Evolutionary conservation across 2,329 filamentous ascomycete genomes (phyloP).

Genomic region (Fusarium denticulatum): DNA sequence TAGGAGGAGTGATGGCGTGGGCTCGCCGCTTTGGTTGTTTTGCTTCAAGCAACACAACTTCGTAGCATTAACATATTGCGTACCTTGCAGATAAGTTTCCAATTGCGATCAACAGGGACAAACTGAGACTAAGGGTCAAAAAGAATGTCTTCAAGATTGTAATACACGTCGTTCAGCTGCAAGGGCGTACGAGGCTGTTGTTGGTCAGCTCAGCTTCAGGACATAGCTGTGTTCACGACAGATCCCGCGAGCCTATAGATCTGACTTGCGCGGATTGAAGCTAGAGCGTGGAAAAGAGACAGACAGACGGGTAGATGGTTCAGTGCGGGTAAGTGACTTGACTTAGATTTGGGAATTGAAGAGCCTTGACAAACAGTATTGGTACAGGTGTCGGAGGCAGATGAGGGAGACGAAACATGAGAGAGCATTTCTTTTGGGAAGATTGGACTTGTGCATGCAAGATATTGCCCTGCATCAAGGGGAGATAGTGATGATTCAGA

Average conservation of each 20-base stretch:
- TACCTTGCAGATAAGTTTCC: conserved; percentile 24
- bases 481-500: conserved; percentile 41
- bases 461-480: conserved; percentile 46
- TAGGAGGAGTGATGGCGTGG: not conserved
- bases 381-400: conserved; percentile 38
- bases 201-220: conserved; percentile 34
- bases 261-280: conserved; percentile 12
- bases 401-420: conserved; percentile 43
- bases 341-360: conserved; percentile 44
- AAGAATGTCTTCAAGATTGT: conserved; percentile 21
- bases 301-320: conserved; percentile 35
- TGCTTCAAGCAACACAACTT: conserved; percentile 1
- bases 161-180: conserved; percentile 25
- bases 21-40: conserved; percentile 13
- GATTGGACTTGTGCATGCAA: conserved; percentile 46
- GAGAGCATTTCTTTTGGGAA: conserved; percentile 49
- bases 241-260: conserved; percentile 17
- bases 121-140: conserved; percentile 33
- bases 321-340: conserved; percentile 37
- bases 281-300: conserved; percentile 32
- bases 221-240: conserved; percentile 14
- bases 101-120: conserved; percentile 25
- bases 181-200: conserved; percentile 35
- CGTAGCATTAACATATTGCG: conserved; percentile 17
- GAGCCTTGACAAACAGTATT: conserved; percentile 41